phyloP scores from a whole-genome alignment of 345 rosid species.

The Trapa incisa region DNA sequence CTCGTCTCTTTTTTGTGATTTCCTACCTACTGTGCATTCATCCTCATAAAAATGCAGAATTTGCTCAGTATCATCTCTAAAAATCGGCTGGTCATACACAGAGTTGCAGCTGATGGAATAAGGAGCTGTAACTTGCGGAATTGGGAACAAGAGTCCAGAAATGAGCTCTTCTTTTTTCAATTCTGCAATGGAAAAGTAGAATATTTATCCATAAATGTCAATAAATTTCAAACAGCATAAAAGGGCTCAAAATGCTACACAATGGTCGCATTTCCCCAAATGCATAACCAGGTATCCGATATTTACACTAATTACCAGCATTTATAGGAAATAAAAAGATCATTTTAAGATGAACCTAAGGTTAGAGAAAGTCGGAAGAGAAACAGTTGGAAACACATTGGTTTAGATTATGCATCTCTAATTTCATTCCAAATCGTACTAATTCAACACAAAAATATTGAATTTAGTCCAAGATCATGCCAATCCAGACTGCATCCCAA shows the following conservation, averaged over 20 bases:
- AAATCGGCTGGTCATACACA: slow-evolving; percentile 18
- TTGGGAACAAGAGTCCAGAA: slow-evolving; percentile 39
- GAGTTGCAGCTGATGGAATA: slow-evolving; percentile 24
- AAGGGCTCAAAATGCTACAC: neutral
- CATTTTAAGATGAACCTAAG: neutral
- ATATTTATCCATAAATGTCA: neutral
- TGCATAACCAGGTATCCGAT: neutral
- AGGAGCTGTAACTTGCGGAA: slow-evolving; percentile 26
- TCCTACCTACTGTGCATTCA: slow-evolving; percentile 13
- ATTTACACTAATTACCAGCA: neutral
- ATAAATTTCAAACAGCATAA: neutral
- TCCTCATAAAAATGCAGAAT: slow-evolving; percentile 13
- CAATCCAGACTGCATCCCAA: neutral
- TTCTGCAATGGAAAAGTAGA: slow-evolving; percentile 28
- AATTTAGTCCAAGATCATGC: neutral
- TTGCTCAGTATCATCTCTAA: slow-evolving; percentile 20
- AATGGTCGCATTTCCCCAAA: neutral
- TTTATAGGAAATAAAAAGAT: neutral
- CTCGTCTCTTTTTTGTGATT: slow-evolving; percentile 20
- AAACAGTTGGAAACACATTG: neutral
- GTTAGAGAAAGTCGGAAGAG: neutral
- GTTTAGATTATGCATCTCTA: neutral
- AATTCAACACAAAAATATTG: neutral
- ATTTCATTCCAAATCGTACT: neutral
- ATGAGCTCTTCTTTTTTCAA: slow-evolving; percentile 63